A percentile compares a stretch with the other conserved stretches of the same genome.
Conservation (phyloP, 495 filamentous ascomycete species). For the Penicillium cataractarum region DNA sequence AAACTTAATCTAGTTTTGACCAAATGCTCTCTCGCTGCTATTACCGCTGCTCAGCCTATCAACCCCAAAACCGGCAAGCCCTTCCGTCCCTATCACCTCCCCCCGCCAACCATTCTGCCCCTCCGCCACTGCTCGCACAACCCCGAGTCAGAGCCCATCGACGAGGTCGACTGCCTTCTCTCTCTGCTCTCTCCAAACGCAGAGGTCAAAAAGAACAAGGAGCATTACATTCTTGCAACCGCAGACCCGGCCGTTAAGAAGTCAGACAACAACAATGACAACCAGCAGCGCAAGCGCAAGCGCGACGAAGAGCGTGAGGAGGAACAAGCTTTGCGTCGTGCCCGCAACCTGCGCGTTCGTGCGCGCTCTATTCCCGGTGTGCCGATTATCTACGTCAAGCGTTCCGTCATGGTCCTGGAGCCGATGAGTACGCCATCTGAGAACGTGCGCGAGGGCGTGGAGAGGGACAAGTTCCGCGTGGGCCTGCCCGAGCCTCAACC, state of each 20-base stretch:
- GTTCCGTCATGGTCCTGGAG: conserved; percentile 89
- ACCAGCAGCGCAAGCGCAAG: conserved; percentile 31
- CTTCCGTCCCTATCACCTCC: conserved; percentile 45
- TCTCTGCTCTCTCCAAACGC: conserved; percentile 76
- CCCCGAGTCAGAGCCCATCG: conserved; percentile 73
- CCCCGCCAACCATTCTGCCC: conserved; percentile 62
- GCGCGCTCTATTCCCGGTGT: conserved; percentile 65
- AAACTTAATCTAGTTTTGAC: conserved; percentile 56
- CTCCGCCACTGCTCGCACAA: conserved; percentile 89
- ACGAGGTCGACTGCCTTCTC: conserved; percentile 75
- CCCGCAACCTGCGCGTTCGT: conserved; percentile 37
- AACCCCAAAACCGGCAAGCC: conserved; percentile 51
- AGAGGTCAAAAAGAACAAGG: conserved; percentile 69
- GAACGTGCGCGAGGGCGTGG: conserved; percentile 64
- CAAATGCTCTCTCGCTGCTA: conserved; percentile 57
- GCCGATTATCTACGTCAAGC: conserved; percentile 79
- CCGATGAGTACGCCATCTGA: conserved; percentile 73
- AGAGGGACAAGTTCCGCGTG: conserved; percentile 73
- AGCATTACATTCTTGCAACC: conserved; percentile 86
- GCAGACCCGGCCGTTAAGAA: conserved; percentile 46
- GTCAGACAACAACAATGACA: conserved; percentile 27
- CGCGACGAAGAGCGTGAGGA: conserved; percentile 35
- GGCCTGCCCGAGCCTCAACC: conserved; percentile 62
- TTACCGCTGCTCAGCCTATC: conserved; percentile 49
- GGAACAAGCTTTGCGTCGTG: conserved; percentile 38